Conservation (phyloP, 257 asterid genomes). For the Plantago major region DNA sequence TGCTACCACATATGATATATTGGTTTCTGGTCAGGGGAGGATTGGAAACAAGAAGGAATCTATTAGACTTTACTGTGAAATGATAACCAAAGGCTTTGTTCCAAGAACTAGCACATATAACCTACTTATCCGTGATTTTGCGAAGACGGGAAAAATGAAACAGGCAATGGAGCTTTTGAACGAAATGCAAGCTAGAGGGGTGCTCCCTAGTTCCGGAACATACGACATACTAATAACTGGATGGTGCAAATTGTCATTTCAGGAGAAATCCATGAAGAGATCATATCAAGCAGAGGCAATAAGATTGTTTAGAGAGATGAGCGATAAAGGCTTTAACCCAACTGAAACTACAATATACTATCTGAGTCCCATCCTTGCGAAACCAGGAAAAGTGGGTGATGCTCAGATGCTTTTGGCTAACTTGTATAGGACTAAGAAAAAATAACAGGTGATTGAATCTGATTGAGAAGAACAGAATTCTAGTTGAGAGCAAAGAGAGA, state of each 20-base stretch:
- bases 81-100: constrained; percentile 74
- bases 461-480: not conserved
- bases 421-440: constrained; percentile 45
- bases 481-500: constrained; percentile 8
- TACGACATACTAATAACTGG: constrained; percentile 75
- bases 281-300: constrained; percentile 59
- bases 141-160: constrained; percentile 77
- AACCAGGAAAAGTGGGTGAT: constrained; percentile 68
- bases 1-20: constrained; percentile 56
- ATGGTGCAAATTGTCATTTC: constrained; percentile 66
- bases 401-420: constrained; percentile 58
- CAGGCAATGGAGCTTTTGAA: constrained; percentile 82
- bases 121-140: constrained; percentile 63
- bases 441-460: constrained; percentile 13
- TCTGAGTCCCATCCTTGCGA: constrained; percentile 60
- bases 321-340: constrained; percentile 59
- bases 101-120: constrained; percentile 77
- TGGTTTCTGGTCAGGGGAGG: constrained; percentile 72
- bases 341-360: constrained; percentile 51
- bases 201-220: constrained; percentile 64
- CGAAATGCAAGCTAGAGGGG: constrained; percentile 77
- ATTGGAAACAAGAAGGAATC: constrained; percentile 74
- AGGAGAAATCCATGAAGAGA: constrained; percentile 42
- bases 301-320: constrained; percentile 68
- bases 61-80: constrained; percentile 75